A percentile compares a stretch with the other conserved stretches of the same genome.
Conservation (phyloP, 345 rosid species). For the Kandelia obovata region DNA sequence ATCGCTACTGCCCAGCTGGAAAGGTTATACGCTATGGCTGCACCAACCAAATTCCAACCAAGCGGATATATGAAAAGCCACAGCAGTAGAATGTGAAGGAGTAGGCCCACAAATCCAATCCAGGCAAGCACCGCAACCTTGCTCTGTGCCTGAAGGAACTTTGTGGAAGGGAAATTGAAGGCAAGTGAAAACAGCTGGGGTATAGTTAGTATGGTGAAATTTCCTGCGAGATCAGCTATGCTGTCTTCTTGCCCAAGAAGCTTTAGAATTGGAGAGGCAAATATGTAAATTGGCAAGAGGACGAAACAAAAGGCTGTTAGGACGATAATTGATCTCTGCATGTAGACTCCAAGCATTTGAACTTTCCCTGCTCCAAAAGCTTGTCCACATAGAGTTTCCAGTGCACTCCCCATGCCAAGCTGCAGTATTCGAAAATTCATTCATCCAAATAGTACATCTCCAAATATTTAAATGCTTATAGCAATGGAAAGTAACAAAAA, state of each 20-base stretch:
- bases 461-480: not conserved
- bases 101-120: slow-evolving; percentile 46
- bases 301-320: slow-evolving; percentile 35
- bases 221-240: slow-evolving; percentile 56
- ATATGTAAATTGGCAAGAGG: slow-evolving; percentile 57
- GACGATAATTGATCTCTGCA: slow-evolving; percentile 84
- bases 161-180: slow-evolving; percentile 54
- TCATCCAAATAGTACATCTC: not conserved
- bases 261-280: slow-evolving; percentile 58
- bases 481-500: not conserved
- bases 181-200: slow-evolving; percentile 70
- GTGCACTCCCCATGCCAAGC: slow-evolving; percentile 96
- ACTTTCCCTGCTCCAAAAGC: slow-evolving; percentile 86
- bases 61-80: slow-evolving; percentile 46
- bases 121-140: slow-evolving; percentile 53
- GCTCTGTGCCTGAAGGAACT: slow-evolving; percentile 84
- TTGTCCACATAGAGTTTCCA: slow-evolving; percentile 88
- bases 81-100: slow-evolving; percentile 39
- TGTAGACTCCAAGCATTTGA: slow-evolving; percentile 64
- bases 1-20: slow-evolving; percentile 43
- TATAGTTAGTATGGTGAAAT: slow-evolving; percentile 43
- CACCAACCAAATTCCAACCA: slow-evolving; percentile 56
- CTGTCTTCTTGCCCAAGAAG: slow-evolving; percentile 54
- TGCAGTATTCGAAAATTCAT: slow-evolving; percentile 21
- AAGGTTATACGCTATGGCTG: slow-evolving; percentile 58